Percentiles rank a stretch among this genome's conserved stretches.
phyloP scores from a whole-genome alignment of 257 asterid genomes.

The Gentiana straminea region DNA sequence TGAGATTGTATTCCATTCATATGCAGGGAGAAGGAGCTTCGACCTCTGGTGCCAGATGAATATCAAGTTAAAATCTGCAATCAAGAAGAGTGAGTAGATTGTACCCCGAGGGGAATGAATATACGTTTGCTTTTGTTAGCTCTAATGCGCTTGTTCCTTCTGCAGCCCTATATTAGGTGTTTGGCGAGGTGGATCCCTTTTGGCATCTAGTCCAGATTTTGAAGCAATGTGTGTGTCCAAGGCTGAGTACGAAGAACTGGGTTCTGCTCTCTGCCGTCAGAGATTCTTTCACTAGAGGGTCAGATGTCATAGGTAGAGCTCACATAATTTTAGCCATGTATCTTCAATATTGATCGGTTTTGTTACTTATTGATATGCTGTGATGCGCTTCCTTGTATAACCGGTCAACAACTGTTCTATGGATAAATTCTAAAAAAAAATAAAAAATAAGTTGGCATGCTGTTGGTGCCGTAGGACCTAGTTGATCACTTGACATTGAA shows the following conservation, averaged over 20 bases:
- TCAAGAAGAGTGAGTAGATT: constrained; percentile 75
- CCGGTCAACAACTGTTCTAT: too few species aligned
- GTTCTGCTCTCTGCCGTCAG: constrained; percentile 75
- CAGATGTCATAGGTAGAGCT: neutral
- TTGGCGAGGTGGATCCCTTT: constrained; percentile 97
- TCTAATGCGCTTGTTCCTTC: constrained; percentile 8
- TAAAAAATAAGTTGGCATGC: too few species aligned
- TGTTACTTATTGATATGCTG: too few species aligned
- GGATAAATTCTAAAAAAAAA: too few species aligned
- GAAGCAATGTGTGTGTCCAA: constrained; percentile 89
- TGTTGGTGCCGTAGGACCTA: too few species aligned
- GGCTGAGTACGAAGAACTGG: constrained; percentile 95
- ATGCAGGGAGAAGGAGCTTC: constrained; percentile 77
- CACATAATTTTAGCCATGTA: neutral
- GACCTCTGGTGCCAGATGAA: constrained; percentile 84
- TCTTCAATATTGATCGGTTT: neutral
- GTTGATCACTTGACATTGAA: too few species aligned
- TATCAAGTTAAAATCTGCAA: constrained; percentile 65
- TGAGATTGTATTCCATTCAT: constrained; percentile 7
- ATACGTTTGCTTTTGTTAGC: constrained; percentile 1
- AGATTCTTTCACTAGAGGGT: constrained; percentile 69
- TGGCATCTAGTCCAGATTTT: constrained; percentile 96
- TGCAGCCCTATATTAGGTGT: constrained; percentile 88
- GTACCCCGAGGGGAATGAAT: constrained; percentile 10
- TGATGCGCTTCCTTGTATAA: too few species aligned